Evolutionary conservation across 2,329 filamentous ascomycete species (phyloP), one percentile per base, ranked within the genome.

Genomic region (Lecanicillium sp.): DNA sequence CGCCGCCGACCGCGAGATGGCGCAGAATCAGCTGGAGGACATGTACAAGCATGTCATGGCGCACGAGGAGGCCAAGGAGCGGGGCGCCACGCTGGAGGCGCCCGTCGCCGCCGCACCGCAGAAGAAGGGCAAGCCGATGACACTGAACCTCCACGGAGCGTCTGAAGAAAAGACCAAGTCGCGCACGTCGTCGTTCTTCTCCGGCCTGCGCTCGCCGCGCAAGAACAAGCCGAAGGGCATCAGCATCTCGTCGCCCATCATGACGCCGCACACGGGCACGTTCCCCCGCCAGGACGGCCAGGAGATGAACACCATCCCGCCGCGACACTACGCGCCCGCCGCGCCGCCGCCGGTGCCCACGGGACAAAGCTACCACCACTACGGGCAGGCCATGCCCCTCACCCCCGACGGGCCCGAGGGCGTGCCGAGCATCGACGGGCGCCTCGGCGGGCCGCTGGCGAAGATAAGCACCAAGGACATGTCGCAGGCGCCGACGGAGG

Each of bases 41-140:
- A 82, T 97, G 63, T 97, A 96, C 68, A 89, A 84, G 52, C 86
- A 90, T 56, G 90, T 95, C 54, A 86, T 95, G 83, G 88, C 90
- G 64, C 87, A 95, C 58, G 90, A 96, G 60, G 79, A 78, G 50
- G 79, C 79, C 44, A 84, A 83, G 63, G 70, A 75, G 54, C 72
- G 72, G 40, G 80, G 81, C 26, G 60, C 78, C 35, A 64, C 65
- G 15, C 68, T 78, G 37, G 70, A 75, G 19, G 48, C 63, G 19
- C 70, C 72, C 14, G 49, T 70, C 9, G 51, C 66, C 6, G 45
- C 55, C 2, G 65, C 64, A 5, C 59, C 64, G 14, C 56, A 63
- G 21, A 76, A 71, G 63, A 76, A 73, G 62, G 64, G 60, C 56
- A 80, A 76, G 61, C 73, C 75, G 5, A 66, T 69, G 26, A 72